Evolutionary conservation across 179 eudicot genomes (phyloP), one percentile per base, ranked within the genome.

Genomic region (Carnegiea gigantea): DNA sequence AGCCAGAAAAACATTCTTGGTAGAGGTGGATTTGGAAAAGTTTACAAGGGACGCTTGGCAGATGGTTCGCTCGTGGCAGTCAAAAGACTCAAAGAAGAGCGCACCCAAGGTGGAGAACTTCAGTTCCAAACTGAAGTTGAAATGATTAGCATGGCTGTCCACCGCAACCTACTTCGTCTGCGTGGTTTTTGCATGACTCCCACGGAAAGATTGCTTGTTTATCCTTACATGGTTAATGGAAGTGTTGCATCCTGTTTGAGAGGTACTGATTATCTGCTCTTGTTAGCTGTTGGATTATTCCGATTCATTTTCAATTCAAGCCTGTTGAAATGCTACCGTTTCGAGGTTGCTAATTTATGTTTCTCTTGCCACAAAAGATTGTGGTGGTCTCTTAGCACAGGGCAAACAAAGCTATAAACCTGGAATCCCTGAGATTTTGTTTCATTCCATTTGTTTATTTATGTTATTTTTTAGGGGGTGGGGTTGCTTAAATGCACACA

Each of bases 161-260:
- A 86, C 79, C 80, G 88, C 17, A 86, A 86, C 76, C 85, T 86
- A 73, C 88, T 86, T 79, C 84, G 88, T 53, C 54, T 86, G 80
- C 86, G 86, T 73, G 88, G 88, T 9, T 86, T 86, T 77, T 86
- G 88, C 83, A 86, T 86, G 88, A 86, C 88, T 9, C 88, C 88
- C 43, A 86, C 88, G 1, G 86, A 86, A 82, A 82, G 87, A 67
- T 54, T 86, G 30, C 86, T 84, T 51, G 86, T 84, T 77, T 84
- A 84, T 65, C 88, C 88, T 26, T 86, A 80, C 77, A 86, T 86
- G 88, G 84, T 65, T 10, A 86, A 86, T 78, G 89, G 89, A 72
- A 86, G 89, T 73, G 89, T 86, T 1, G 89, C 89, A 38, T 86
- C 89, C 26, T 86, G 89, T 57, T 79, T 86, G 81, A 82, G 89